Evolutionary conservation across 805 yeast species (phyloP).

Genomic region (Henningerozyma blattae): DNA sequence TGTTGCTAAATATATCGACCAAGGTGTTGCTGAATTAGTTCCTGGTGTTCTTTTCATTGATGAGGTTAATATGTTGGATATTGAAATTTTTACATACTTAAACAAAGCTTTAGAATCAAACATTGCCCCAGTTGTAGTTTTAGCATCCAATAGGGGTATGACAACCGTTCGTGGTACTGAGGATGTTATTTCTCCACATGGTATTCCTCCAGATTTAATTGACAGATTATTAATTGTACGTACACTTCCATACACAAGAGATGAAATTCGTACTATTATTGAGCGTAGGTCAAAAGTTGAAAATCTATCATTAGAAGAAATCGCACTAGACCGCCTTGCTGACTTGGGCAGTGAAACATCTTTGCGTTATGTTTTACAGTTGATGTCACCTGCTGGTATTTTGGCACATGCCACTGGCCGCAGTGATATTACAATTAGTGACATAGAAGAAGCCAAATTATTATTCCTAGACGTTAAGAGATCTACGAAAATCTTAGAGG

Average conservation of each 20-base stretch:
- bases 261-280: conserved; percentile 73
- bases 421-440: conserved; percentile 50
- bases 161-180: conserved; percentile 87
- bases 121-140: conserved; percentile 87
- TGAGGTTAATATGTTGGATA: conserved; percentile 96
- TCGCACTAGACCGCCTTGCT: conserved; percentile 69
- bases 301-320: conserved; percentile 47
- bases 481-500: conserved; percentile 53
- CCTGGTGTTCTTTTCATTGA: conserved; percentile 98
- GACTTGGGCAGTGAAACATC: conserved; percentile 65
- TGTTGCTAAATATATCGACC: conserved; percentile 90
- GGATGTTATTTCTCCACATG: conserved; percentile 83
- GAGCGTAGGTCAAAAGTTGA: conserved; percentile 76
- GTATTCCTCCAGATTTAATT: conserved; percentile 88
- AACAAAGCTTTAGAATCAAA: conserved; percentile 87
- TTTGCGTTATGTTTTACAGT: conserved; percentile 82
- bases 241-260: conserved; percentile 77
- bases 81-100: conserved; percentile 90
- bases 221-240: conserved; percentile 87
- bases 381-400: conserved; percentile 82
- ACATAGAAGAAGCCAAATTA: conserved; percentile 72
- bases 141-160: conserved; percentile 93
- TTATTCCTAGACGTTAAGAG: conserved; percentile 81
- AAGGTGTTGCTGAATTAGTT: conserved; percentile 93
- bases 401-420: conserved; percentile 67